phyloP scores from a whole-genome alignment of 2,329 filamentous ascomycete species.

The Ophiostoma perfectum region DNA sequence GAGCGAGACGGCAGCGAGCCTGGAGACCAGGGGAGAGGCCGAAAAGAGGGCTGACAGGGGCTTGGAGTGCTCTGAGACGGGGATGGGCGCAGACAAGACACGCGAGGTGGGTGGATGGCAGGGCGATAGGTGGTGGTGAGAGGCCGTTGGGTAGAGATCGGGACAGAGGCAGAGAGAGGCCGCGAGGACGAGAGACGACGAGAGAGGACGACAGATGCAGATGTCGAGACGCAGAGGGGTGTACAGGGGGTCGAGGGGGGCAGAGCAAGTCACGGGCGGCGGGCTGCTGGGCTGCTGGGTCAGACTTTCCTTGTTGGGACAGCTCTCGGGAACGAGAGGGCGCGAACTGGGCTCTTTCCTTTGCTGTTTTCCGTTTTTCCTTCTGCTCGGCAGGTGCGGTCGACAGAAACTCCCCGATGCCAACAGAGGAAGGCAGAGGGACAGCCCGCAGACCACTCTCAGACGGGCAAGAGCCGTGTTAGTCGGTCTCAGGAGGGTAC shows the following conservation, averaged over 20 bases:
- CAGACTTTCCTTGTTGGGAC: constrained; percentile 3
- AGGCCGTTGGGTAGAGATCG: constrained; percentile 1
- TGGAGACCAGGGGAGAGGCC: neutral
- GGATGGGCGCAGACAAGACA: no score
- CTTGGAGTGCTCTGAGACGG: no score
- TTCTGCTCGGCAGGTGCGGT: neutral
- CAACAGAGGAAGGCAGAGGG: neutral
- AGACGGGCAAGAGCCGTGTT: neutral
- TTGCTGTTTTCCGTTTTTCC: neutral
- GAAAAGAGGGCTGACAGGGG: constrained; percentile 11
- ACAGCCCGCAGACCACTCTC: neutral
- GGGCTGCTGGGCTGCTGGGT: neutral
- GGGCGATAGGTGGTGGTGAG: neutral
- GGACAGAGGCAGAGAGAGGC: neutral
- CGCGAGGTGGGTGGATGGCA: neutral
- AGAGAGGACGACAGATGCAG: neutral
- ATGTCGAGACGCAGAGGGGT: no score
- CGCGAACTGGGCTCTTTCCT: neutral
- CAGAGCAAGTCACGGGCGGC: neutral
- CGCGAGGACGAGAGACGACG: neutral
- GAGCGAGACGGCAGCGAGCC: neutral
- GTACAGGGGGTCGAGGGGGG: no score
- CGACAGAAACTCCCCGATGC: constrained; percentile 1
- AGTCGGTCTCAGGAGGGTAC: constrained; percentile 2
- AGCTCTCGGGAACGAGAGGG: neutral